Evolutionary conservation across 1,284 basidiomycete genomes (phyloP), one percentile per base, ranked within the genome.

Genomic region (Cutaneotrichosporon sp.): DNA sequence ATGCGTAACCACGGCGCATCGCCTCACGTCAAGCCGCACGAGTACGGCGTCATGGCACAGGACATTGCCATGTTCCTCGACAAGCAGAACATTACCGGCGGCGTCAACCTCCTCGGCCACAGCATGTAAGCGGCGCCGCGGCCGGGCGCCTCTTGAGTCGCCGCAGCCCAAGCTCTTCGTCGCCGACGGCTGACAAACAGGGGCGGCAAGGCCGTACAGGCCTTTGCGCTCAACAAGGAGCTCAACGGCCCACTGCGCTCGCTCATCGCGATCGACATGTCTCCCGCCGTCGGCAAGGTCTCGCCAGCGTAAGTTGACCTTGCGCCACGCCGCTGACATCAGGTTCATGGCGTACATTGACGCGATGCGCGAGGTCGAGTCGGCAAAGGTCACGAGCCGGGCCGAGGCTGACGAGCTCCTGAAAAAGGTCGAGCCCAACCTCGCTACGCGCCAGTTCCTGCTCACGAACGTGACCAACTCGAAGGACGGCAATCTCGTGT

Each of bases 171-270:
- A n/a, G n/a, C n/a, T n/a, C 35, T 39, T 34, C 22, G 17, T 18
- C 17, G 15, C 23, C 44, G 22, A 48, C 9, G 15, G 46, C 22
- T 26, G 3, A 38, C 33, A 3, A 5, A 9, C 39, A 78, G 77
- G 77, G 80, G 80, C 34, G 80, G 80, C 0, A 82, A 82, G 62
- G 77, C 77, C 0, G 77, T 77, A 5, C 79, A 79, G 79, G 71
- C 78, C 0, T 65, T 79, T 13, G 79, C 80, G 1, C 64, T 82
- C 15, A 71, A 76, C 51, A 63, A 67, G 0, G 59, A 67, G 3
- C 57, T 73, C 17, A 76, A 74, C 51, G 67, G 45, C 38, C 73
- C 58, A 8, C 57, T 81, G 43, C 54, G 74, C 35, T 70, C 72
- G 10, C 62, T 81, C 33, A 72, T 80, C 52, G 75, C 76, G 26